A percentile compares a stretch with the other conserved stretches of the same genome.
Conservation (phyloP, 495 filamentous ascomycete species). For the Acidiella bohemica region DNA sequence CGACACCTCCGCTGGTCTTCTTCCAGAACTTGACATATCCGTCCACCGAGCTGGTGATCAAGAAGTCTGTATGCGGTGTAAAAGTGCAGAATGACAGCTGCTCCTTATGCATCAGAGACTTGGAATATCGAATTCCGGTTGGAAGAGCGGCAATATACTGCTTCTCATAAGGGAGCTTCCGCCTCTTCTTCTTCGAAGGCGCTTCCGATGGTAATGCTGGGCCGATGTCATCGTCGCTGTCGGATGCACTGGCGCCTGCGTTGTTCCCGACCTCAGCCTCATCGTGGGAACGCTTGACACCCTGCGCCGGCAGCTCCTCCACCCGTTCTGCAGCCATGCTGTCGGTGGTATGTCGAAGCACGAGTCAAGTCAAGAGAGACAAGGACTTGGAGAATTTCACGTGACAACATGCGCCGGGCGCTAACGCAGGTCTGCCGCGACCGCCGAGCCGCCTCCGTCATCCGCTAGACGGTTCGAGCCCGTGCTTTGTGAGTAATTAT, state of each 20-base stretch:
- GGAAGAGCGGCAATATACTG: conserved; percentile 87
- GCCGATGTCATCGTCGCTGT: conserved; percentile 80
- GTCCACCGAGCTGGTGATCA: conserved; percentile 85
- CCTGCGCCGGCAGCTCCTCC: conserved; percentile 2
- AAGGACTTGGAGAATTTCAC: too few relatives aligned
- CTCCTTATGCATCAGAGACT: conserved; percentile 97
- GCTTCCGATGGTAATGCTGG: conserved; percentile 60
- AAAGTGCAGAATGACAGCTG: conserved; percentile 75
- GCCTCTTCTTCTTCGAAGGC: conserved; percentile 70
- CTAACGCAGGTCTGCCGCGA: too few relatives aligned
- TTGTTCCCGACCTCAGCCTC: conserved; percentile 3
- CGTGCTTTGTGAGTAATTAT: too few relatives aligned
- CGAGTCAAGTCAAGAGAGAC: too few relatives aligned
- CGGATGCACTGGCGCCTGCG: background rate
- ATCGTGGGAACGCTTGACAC: conserved; percentile 13
- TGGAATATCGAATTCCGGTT: conserved; percentile 70
- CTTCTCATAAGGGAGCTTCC: conserved; percentile 85
- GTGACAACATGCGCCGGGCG: too few relatives aligned
- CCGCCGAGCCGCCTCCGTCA: too few relatives aligned
- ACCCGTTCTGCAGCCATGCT: conserved; percentile 10
- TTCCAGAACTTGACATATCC: conserved; percentile 99
- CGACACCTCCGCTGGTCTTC: conserved; percentile 76
- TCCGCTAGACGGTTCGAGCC: too few relatives aligned
- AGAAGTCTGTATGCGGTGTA: conserved; percentile 80
- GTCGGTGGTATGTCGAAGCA: too few relatives aligned